These are phyloP conservation scores for Aspergillus sp. DNA, from an alignment of 2,329 filamentous ascomycete species.

Conservation along the genomic window DNA sequence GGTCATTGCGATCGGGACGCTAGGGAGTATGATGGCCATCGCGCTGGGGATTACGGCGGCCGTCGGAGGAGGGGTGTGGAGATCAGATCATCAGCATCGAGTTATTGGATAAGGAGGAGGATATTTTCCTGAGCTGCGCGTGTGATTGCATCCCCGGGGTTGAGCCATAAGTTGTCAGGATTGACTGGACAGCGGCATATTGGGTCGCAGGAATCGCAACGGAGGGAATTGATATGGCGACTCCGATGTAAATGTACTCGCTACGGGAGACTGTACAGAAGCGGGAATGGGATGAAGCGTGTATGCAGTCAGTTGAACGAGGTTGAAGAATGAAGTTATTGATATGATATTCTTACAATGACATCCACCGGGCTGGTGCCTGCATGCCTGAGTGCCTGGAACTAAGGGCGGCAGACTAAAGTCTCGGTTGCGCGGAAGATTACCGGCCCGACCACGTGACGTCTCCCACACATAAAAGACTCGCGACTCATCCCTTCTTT, in stretches of 20 bases:
- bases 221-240: not conserved
- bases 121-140: not conserved
- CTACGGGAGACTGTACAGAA: not conserved
- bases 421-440: slow-evolving; percentile 16
- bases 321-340: not conserved
- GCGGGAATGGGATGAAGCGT: not conserved
- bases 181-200: not conserved
- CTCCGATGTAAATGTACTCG: not conserved
- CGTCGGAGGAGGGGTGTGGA: slow-evolving; percentile 47
- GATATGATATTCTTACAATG: not conserved
- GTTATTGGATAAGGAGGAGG: slow-evolving; percentile 17
- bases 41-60: slow-evolving; percentile 46
- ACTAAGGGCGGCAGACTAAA: not conserved
- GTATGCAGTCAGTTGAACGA: not conserved
- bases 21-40: slow-evolving; percentile 46
- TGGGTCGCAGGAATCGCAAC: not conserved
- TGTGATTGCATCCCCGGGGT: not conserved
- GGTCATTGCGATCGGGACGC: slow-evolving; percentile 40
- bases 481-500: slow-evolving; percentile 9
- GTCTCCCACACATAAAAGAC: slow-evolving; percentile 26
- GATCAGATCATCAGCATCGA: slow-evolving; percentile 31
- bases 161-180: not conserved
- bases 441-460: slow-evolving; percentile 31
- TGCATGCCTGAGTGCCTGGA: slow-evolving; percentile 11
- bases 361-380: not conserved